Evolutionary conservation across 2,329 filamentous ascomycete genomes (phyloP).

Genomic region (Macrophomina pseudophaseolina): DNA sequence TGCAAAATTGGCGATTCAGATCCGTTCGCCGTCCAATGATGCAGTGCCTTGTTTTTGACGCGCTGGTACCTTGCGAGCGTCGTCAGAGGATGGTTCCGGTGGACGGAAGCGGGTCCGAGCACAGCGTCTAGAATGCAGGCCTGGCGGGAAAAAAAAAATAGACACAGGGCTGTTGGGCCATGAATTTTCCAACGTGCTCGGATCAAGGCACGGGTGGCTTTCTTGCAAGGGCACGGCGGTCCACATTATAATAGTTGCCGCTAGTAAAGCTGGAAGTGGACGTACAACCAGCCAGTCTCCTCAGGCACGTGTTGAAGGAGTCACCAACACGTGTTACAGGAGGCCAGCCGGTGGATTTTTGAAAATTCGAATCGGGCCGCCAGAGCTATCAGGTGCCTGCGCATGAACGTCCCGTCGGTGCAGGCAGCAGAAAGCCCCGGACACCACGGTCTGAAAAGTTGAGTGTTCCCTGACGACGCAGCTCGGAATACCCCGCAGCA

Average conservation of each 20-base stretch:
- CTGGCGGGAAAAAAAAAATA: slow-evolving; percentile 8
- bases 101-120: slow-evolving; percentile 9
- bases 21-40: slow-evolving; percentile 13
- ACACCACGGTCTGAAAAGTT: slow-evolving; percentile 7
- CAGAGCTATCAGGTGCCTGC: not conserved
- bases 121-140: slow-evolving; percentile 15
- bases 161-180: not conserved
- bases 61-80: slow-evolving; percentile 6
- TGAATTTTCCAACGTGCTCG: not conserved
- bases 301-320: slow-evolving; percentile 1
- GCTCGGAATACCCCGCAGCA: slow-evolving; percentile 16
- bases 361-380: slow-evolving; percentile 20
- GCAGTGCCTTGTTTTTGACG: not conserved
- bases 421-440: slow-evolving; percentile 19
- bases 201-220: not conserved
- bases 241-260: slow-evolving; percentile 4
- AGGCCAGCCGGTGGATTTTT: not conserved
- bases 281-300: slow-evolving; percentile 10
- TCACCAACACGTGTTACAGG: slow-evolving; percentile 9
- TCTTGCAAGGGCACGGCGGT: slow-evolving; percentile 1
- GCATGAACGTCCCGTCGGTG: not conserved
- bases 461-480: not conserved
- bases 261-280: slow-evolving; percentile 2
- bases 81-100: not conserved
- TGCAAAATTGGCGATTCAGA: slow-evolving; percentile 18